A percentile compares a stretch with the other conserved stretches of the same genome.
Conservation (phyloP, 2,329 filamentous ascomycete species). For the Waltergamsia citrina region DNA sequence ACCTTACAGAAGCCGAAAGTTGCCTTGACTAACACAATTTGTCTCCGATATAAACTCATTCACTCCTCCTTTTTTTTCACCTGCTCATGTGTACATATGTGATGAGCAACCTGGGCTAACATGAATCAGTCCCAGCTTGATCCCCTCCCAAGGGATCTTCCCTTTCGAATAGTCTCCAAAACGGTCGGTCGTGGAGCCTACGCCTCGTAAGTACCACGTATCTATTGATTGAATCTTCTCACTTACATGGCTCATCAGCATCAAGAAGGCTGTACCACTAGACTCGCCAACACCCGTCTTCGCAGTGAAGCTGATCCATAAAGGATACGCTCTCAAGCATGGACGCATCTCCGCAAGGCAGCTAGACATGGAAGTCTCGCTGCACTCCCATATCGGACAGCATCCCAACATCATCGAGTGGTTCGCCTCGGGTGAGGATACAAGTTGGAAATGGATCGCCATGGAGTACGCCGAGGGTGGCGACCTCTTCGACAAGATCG, state of each 20-base stretch:
- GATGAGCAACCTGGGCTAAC: background rate
- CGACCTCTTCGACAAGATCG: constrained; percentile 98
- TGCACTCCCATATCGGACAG: constrained; percentile 80
- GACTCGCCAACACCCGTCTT: constrained; percentile 67
- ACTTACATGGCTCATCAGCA: constrained; percentile 38
- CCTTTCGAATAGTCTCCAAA: constrained; percentile 90
- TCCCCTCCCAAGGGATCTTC: constrained; percentile 74
- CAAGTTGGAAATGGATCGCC: constrained; percentile 89
- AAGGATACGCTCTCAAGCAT: constrained; percentile 83
- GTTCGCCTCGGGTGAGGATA: constrained; percentile 79
- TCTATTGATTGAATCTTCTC: background rate
- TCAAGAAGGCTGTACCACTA: constrained; percentile 83
- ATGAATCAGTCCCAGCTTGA: constrained; percentile 77
- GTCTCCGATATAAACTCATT: too few relatives aligned
- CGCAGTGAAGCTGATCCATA: constrained; percentile 98
- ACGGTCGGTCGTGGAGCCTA: constrained; percentile 96
- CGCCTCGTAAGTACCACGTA: constrained; percentile 63
- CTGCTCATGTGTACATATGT: background rate
- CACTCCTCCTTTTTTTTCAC: background rate
- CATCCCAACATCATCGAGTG: constrained; percentile 93
- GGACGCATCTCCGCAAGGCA: constrained; percentile 85
- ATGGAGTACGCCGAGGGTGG: constrained; percentile 96
- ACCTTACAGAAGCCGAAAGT: too few relatives aligned
- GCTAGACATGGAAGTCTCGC: constrained; percentile 80
- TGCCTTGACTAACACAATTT: too few relatives aligned